Evolutionary conservation across 352 stramenopile species (phyloP).

Genomic region (Phytophthora sp.): DNA sequence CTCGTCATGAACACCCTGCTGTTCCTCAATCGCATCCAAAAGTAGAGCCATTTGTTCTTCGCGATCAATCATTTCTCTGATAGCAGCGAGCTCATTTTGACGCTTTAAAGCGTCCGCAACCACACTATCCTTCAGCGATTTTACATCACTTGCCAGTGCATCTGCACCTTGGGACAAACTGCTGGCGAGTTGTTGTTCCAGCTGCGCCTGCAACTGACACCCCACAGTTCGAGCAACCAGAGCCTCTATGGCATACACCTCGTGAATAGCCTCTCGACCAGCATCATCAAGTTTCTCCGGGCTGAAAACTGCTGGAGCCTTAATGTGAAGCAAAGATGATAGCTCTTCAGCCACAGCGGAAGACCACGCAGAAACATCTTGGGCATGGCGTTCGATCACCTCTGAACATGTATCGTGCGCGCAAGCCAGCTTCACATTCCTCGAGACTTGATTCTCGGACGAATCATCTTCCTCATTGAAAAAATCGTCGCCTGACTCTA

Average conservation of each 20-base stretch:
- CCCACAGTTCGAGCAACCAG: constrained; percentile 60
- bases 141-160: constrained; percentile 54
- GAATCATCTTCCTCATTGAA: constrained; percentile 30
- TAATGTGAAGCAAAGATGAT: constrained; percentile 52
- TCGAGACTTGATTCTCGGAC: constrained; percentile 6
- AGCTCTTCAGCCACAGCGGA: constrained; percentile 50
- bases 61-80: constrained; percentile 72
- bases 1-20: constrained; percentile 68
- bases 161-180: constrained; percentile 45
- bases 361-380: constrained; percentile 62
- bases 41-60: constrained; percentile 74
- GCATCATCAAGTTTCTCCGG: constrained; percentile 42
- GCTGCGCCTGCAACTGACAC: constrained; percentile 65
- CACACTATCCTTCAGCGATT: constrained; percentile 46
- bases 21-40: constrained; percentile 81
- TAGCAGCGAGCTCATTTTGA: constrained; percentile 59
- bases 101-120: constrained; percentile 45
- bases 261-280: constrained; percentile 45
- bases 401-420: constrained; percentile 45
- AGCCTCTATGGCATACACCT: constrained; percentile 54
- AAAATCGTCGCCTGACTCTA: constrained; percentile 22
- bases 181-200: constrained; percentile 56
- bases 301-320: constrained; percentile 50
- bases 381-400: constrained; percentile 50
- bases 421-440: constrained; percentile 46